phyloP scores from a whole-genome alignment of 768 basidiomycete genomes.

The Suillus placidus region DNA sequence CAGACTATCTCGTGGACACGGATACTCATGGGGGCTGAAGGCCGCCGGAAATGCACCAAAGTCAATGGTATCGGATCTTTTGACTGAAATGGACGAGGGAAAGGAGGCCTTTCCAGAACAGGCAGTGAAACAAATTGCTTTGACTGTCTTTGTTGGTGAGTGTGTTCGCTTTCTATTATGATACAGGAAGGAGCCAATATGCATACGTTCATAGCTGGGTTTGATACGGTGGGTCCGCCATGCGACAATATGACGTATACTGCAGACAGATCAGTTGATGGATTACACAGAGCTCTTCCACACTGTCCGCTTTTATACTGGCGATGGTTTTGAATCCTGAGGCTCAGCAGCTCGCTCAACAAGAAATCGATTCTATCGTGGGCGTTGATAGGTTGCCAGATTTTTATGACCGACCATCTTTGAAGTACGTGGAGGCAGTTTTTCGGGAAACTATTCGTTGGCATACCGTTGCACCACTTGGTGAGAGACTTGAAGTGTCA shows the following conservation, averaged over 20 bases:
- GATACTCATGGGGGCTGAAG: slow-evolving; percentile 15
- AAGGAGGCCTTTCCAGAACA: slow-evolving; percentile 23
- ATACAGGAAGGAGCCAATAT: background rate
- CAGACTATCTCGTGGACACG: background rate
- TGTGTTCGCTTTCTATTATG: background rate
- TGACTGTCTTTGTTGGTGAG: slow-evolving; percentile 35
- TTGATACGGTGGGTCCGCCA: slow-evolving; percentile 25
- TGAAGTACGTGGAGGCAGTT: slow-evolving; percentile 34
- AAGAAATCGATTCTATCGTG: slow-evolving; percentile 31
- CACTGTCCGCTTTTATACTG: slow-evolving; percentile 27
- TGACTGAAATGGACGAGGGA: slow-evolving; percentile 20
- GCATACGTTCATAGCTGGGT: slow-evolving; percentile 23
- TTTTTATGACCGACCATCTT: slow-evolving; percentile 26
- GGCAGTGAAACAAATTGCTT: slow-evolving; percentile 30
- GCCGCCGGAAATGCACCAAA: slow-evolving; percentile 24
- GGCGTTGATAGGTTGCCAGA: slow-evolving; percentile 22
- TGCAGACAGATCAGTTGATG: slow-evolving; percentile 2
- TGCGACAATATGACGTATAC: background rate
- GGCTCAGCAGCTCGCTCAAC: slow-evolving; percentile 31
- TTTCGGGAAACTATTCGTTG: slow-evolving; percentile 37
- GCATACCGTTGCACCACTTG: slow-evolving; percentile 33
- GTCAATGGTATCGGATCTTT: slow-evolving; percentile 34
- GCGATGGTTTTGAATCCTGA: slow-evolving; percentile 36
- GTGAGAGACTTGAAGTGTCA: slow-evolving; percentile 17
- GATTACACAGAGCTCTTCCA: slow-evolving; percentile 24